Conservation (phyloP, 23 red algal species). For the Gracilaria domingensis region DNA sequence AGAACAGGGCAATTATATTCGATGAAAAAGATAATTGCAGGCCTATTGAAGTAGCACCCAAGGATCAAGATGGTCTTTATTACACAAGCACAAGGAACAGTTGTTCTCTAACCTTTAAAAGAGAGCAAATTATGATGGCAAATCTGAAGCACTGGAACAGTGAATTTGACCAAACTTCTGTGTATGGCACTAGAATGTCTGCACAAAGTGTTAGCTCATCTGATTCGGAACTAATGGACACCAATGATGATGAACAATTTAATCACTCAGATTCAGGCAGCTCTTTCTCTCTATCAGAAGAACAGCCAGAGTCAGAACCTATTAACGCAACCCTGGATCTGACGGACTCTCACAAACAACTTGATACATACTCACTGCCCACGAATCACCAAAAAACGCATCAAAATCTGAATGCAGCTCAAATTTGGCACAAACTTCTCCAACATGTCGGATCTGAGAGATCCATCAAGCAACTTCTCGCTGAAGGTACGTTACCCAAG, state of each 20-base stretch:
- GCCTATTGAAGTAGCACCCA: background rate
- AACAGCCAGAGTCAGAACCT: too few relatives aligned
- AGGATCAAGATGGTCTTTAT: constrained; percentile 32
- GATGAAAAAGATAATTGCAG: background rate
- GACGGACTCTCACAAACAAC: background rate
- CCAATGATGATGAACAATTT: too few relatives aligned
- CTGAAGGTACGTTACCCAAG: background rate
- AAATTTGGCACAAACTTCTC: constrained; percentile 19
- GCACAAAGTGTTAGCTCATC: background rate
- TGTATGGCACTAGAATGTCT: too few relatives aligned
- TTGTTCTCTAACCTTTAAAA: too few relatives aligned
- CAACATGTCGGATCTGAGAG: background rate
- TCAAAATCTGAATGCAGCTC: too few relatives aligned
- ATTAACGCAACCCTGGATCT: too few relatives aligned
- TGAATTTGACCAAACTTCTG: background rate
- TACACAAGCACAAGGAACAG: constrained; percentile 20
- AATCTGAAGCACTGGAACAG: background rate
- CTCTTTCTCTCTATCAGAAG: too few relatives aligned
- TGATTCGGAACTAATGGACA: too few relatives aligned
- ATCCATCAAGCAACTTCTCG: background rate
- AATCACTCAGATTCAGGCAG: too few relatives aligned
- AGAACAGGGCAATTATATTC: background rate
- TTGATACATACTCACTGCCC: background rate
- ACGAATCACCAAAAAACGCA: too few relatives aligned
- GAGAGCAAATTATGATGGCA: too few relatives aligned